Evolutionary conservation across 2,329 filamentous ascomycete genomes (phyloP), one percentile per base, ranked within the genome.

Genomic region (Amauroascus niger): DNA sequence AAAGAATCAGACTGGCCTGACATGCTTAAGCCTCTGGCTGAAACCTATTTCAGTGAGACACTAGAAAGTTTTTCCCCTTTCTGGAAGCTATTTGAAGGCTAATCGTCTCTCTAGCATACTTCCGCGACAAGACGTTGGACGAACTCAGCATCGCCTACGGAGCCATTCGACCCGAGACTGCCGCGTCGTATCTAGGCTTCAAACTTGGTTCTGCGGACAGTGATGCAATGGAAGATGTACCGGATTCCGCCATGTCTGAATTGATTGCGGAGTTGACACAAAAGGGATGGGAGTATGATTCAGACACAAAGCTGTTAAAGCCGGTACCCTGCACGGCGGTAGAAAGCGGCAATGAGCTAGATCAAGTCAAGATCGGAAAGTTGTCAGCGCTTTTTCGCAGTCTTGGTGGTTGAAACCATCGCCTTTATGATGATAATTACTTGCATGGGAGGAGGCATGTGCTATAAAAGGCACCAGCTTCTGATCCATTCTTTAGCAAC

Each of bases 91-190:
- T 33, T 33, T 3, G 14, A 24, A n/a, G n/a, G 22, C 40, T 46
- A 9, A 52, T 37, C 16, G n/a, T 43, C 18, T 16, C 3, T 41
- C 2, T 49, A 72, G 69, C 55, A 35, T 65, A 69, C 53, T 71
- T 69, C 54, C 65, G 69, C 58, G 63, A 70, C 52, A 69, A 67
- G 40, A 67, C 69, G 8, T 61, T 71, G 55, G 63, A 63, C 39
- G 65, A 68, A 52, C 59, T 71, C 54, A 71, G 68, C 59, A 62
- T 58, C 49, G 65, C 66, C n/a, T 72, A 70, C 58, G 67, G 68
- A 56, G 65, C 69, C 5, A 71, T 72, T 53, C 61, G 69, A 51
- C 65, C 68, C 28, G 60, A 63, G 8, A 60, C 62, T 14, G 69
- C 67, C 8, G 69, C 68, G 46, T 59, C 37, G 28, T 69, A 70